A percentile compares a stretch with the other conserved stretches of the same genome.
Conservation (phyloP, 225 moss, liverwort and hornwort genomes). For the Physcomitrellopsis africana region DNA sequence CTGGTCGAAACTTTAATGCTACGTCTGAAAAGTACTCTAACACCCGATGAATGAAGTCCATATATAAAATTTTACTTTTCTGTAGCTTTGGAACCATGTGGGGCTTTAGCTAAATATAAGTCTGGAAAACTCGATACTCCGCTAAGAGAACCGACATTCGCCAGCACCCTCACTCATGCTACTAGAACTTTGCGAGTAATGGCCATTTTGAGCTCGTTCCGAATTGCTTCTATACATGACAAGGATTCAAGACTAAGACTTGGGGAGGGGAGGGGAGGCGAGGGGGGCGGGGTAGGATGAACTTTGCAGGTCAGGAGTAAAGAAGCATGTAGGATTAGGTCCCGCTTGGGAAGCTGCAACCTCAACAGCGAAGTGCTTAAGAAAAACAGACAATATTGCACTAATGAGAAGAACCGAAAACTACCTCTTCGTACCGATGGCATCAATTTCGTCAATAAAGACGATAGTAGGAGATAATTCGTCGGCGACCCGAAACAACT, state of each 20-base stretch:
- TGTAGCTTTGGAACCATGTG: too few species aligned
- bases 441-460: conserved; percentile 54
- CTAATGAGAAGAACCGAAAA: background rate
- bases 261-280: too few species aligned
- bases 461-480: conserved; percentile 77
- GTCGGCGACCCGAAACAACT: conserved; percentile 82
- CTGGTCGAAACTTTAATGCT: background rate
- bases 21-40: background rate
- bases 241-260: background rate
- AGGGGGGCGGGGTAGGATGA: too few species aligned
- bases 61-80: too few species aligned
- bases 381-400: background rate
- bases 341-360: background rate
- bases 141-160: too few species aligned
- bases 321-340: background rate
- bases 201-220: too few species aligned
- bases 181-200: too few species aligned
- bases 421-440: conserved; percentile 82
- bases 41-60: too few species aligned
- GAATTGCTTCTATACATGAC: background rate
- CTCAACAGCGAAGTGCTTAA: background rate
- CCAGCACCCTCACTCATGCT: conserved; percentile 3
- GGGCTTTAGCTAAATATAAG: too few species aligned
- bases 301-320: background rate
- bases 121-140: too few species aligned